Conservation (phyloP, 495 filamentous ascomycete species). For the Daldinia loculata region DNA sequence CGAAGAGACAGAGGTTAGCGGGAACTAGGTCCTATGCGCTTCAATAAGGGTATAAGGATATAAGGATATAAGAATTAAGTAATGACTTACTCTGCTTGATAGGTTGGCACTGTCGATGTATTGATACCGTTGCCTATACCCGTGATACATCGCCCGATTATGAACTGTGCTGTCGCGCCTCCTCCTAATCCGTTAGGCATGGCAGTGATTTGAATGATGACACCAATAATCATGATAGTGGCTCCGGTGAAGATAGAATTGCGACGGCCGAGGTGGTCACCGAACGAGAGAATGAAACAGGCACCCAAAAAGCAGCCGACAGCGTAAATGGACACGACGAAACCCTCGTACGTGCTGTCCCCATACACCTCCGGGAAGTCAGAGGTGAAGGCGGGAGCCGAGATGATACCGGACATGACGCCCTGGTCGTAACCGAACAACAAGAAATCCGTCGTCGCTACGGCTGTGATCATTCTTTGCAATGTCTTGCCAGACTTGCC, state of each 20-base stretch:
- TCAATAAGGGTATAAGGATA: not conserved
- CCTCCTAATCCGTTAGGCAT: slow-evolving; percentile 48
- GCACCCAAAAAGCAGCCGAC: slow-evolving; percentile 73
- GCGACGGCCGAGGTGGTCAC: slow-evolving; percentile 74
- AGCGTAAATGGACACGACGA: slow-evolving; percentile 77
- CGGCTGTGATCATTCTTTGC: slow-evolving; percentile 51
- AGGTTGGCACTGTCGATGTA: slow-evolving; percentile 78
- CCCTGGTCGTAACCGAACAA: slow-evolving; percentile 76
- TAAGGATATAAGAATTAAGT: not conserved
- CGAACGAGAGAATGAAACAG: slow-evolving; percentile 68
- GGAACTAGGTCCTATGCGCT: not conserved
- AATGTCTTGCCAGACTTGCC: slow-evolving; percentile 29
- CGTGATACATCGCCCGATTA: slow-evolving; percentile 76
- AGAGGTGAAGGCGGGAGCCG: slow-evolving; percentile 48
- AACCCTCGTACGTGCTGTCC: slow-evolving; percentile 67
- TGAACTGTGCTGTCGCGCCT: slow-evolving; percentile 67
- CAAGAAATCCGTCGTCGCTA: slow-evolving; percentile 61
- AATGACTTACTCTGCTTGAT: slow-evolving; percentile 71
- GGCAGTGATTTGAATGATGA: slow-evolving; percentile 69
- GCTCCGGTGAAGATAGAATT: slow-evolving; percentile 75
- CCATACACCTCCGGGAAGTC: slow-evolving; percentile 52
- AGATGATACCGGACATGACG: slow-evolving; percentile 56
- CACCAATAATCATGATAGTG: slow-evolving; percentile 72
- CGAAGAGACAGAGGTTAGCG: not conserved
- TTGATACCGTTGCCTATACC: slow-evolving; percentile 79